Evolutionary conservation across 2,329 filamentous ascomycete species (phyloP).

Genomic region (Microdochium paspali): DNA sequence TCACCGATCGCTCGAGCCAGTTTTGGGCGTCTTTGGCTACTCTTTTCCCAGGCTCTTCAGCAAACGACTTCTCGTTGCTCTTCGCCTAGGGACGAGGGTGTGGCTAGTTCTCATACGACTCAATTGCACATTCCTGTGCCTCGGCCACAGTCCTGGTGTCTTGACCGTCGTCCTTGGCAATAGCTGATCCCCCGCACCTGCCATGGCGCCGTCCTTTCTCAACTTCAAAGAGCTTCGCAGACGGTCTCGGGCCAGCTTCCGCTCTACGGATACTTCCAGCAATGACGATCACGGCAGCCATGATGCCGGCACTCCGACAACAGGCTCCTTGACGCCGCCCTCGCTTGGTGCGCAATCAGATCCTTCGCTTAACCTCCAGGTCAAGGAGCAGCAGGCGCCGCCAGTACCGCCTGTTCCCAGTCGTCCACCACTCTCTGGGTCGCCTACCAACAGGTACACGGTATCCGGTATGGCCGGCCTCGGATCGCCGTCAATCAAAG

Average conservation of each 20-base stretch:
- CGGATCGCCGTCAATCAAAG: conserved; percentile 43
- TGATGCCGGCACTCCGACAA: conserved; percentile 48
- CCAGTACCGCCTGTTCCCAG: conserved; percentile 16
- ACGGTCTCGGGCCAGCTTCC: conserved; percentile 67
- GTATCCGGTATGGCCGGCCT: conserved; percentile 55
- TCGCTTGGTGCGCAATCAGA: conserved; percentile 60
- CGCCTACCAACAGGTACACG: conserved; percentile 49
- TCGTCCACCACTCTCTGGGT: conserved; percentile 25
- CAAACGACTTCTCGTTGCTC: neutral
- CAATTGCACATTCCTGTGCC: neutral
- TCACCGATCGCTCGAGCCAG: neutral
- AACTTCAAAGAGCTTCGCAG: conserved; percentile 62
- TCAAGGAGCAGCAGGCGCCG: conserved; percentile 33
- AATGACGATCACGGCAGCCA: conserved; percentile 45
- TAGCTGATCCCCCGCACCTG: neutral
- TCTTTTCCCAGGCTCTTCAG: too few species aligned
- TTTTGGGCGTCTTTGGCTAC: neutral
- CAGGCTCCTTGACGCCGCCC: conserved; percentile 65
- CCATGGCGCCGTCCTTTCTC: conserved; percentile 58
- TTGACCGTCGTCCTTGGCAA: neutral
- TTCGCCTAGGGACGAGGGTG: neutral
- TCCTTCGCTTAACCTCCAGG: conserved; percentile 54
- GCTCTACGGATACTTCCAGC: conserved; percentile 53
- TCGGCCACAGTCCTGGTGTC: neutral
- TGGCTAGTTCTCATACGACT: neutral